Evolutionary conservation across 441 rosid species (phyloP), one percentile per base, ranked within the genome.

Genomic region (Erodium moschatum): DNA sequence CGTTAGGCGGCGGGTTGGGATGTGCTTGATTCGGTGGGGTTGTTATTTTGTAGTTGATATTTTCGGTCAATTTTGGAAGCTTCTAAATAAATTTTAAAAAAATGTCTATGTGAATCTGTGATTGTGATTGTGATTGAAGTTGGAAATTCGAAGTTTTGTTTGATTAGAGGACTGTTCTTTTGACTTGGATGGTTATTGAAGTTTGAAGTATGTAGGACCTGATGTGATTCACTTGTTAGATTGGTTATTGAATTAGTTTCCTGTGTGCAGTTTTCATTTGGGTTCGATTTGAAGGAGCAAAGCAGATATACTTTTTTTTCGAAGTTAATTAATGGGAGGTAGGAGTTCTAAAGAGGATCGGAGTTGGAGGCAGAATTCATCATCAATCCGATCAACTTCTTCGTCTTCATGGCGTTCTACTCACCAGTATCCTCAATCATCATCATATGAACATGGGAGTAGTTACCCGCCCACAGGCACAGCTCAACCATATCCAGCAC

Each of bases 251-350:
- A 52, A 16, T 20, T 10, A 9, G 9, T 46, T 64, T 68, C 70
- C 48, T 48, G 64, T 66, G 65, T 71, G 70, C 76, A 69, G 58
- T 63, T 68, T 46, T 38, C 67, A 67, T 60, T 68, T 52, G 5
- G 60, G 69, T 73, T 65, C 27, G 2, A 24, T 24, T 24, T 24
- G 27, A 67, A 67, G 50, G 18, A 38, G 33, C 18, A 38, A 52
- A 33, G 20, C 16, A 63, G 58, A 61, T 42, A n/a, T n/a, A n/a
- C n/a, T n/a, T n/a, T n/a, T n/a, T n/a, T 65, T 69, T 64, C 56
- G 48, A 64, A 52, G 19, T n/a, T 50, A 12, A 50, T 77, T 76
- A 78, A 93, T 93, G 98, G 98, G 98, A 66, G 76, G 79, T 11
- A 83, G 70, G 64, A 85, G 70, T 74, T 91, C 97, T 0, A 85